Percentiles rank a stretch among this genome's conserved stretches.
phyloP scores from a whole-genome alignment of 805 yeast genomes.

The Candida ponderosae region DNA sequence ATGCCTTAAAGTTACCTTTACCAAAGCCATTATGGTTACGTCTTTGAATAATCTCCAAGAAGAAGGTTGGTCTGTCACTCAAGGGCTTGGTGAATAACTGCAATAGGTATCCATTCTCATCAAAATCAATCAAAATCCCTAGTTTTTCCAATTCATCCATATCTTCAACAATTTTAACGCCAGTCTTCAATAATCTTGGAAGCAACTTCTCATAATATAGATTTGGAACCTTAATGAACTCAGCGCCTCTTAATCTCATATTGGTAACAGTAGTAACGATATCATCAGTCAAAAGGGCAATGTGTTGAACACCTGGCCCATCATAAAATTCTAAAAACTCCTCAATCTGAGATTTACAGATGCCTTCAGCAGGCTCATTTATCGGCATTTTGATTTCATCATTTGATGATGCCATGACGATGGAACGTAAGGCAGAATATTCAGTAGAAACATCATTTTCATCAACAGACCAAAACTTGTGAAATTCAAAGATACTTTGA shows the following conservation, averaged over 20 bases:
- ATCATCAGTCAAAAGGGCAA: slow-evolving; percentile 60
- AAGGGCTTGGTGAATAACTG: slow-evolving; percentile 77
- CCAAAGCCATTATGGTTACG: slow-evolving; percentile 81
- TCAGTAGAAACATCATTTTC: slow-evolving; percentile 67
- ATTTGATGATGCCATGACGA: slow-evolving; percentile 67
- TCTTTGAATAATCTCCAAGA: slow-evolving; percentile 76
- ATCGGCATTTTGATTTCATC: slow-evolving; percentile 72
- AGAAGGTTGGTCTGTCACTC: slow-evolving; percentile 73
- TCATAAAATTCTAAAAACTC: slow-evolving; percentile 68
- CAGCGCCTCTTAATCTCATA: slow-evolving; percentile 56
- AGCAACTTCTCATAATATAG: slow-evolving; percentile 48
- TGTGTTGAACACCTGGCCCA: slow-evolving; percentile 83
- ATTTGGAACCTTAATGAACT: slow-evolving; percentile 55
- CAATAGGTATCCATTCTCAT: slow-evolving; percentile 65
- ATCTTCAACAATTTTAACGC: slow-evolving; percentile 41
- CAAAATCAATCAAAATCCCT: slow-evolving; percentile 69
- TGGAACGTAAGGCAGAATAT: slow-evolving; percentile 60
- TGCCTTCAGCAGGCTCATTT: slow-evolving; percentile 74
- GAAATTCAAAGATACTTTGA: slow-evolving; percentile 60
- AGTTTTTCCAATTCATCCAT: slow-evolving; percentile 39
- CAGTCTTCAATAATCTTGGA: slow-evolving; percentile 35
- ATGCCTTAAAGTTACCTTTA: slow-evolving; percentile 78
- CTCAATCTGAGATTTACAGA: slow-evolving; percentile 67
- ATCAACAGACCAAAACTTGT: slow-evolving; percentile 79
- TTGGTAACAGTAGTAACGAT: slow-evolving; percentile 48